Base-by-base conservation (phyloP, 176 grass and related monocot species). In the Echinochloa phyllopogon region DNA sequence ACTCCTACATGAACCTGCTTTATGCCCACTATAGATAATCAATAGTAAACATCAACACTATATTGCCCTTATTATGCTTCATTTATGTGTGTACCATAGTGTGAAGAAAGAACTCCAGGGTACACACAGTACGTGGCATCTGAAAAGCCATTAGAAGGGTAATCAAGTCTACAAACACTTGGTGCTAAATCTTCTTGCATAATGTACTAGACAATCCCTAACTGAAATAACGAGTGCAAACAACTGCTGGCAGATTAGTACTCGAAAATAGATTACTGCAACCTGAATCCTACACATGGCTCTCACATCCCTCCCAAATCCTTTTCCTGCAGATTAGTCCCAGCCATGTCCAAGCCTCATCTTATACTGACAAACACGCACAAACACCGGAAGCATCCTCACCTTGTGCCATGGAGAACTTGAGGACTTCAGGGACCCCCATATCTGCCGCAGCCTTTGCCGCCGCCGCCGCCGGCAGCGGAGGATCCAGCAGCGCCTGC, bases 381-480 rank as follows among this genome's bases (percentile, higher is more conserved):
- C 29, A 65, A 17, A 15, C 38, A 23, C 66, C 14, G 86, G 50
- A 86, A 69, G 44, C 58, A 37, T 60, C 61, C 73, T 89, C 85
- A 94, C 94, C 92, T 87, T 84, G 87, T 80, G 83, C 85, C 75
- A 92, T 73, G 73, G 92, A 91, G 78, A 92, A 89, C 64, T 87
- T 84, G 3, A 89, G 59, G 13, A 42, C 66, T 7, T 86, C 76
- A 87, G 71, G 73, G 68, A 83, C 23, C 16, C 51, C 86, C 87
- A 78, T 91, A 74, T 97, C 92, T 33, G 64, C 65, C 2, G 38
- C 14, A 48, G n/a, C n/a, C 70, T 50, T 73, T 6, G 68, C 11
- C 10, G 67, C 50, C 63, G 67, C 42, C 44, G n/a, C 53, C 24
- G 56, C 39, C 36, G 47, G 55, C 33, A 24, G 55, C 25, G 16